phyloP scores from a whole-genome alignment of 2,329 filamentous ascomycete genomes.

The Colletotrichum musicola region DNA sequence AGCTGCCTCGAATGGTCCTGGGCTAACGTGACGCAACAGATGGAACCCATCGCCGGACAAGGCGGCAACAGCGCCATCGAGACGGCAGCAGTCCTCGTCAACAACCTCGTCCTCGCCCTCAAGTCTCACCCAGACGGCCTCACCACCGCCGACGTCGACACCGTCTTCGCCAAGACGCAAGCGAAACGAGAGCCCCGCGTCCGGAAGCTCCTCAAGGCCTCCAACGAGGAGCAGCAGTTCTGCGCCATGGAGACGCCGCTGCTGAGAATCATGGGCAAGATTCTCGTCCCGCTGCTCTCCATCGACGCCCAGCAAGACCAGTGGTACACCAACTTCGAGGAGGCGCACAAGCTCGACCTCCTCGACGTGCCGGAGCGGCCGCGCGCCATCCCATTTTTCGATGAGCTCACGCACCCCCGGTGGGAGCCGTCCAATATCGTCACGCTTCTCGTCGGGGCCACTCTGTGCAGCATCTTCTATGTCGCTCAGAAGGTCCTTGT shows the following conservation, averaged over 20 bases:
- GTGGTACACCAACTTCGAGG: conserved; percentile 11
- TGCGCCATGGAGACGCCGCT: conserved; percentile 40
- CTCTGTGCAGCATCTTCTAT: conserved; percentile 4
- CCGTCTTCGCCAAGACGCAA: conserved; percentile 41
- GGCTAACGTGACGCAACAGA: conserved; percentile 21
- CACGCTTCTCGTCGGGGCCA: not conserved
- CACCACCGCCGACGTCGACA: conserved; percentile 34
- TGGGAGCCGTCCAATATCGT: not conserved
- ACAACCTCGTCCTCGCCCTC: conserved; percentile 37
- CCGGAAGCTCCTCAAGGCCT: conserved; percentile 22
- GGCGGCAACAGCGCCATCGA: conserved; percentile 47
- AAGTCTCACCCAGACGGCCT: conserved; percentile 28
- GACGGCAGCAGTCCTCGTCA: conserved; percentile 42
- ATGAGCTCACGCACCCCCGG: conserved; percentile 37
- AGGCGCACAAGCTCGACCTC: conserved; percentile 18
- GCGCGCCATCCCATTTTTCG: conserved; percentile 34
- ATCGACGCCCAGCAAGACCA: conserved; percentile 11
- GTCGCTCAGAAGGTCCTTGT: not conserved
- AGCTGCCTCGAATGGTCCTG: not conserved
- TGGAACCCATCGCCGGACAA: conserved; percentile 45
- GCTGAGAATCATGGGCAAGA: not conserved
- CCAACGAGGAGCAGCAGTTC: conserved; percentile 41
- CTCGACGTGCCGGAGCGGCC: conserved; percentile 34
- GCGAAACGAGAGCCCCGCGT: conserved; percentile 37
- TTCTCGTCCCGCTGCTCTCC: conserved; percentile 1